A percentile compares a stretch with the other conserved stretches of the same genome.
Conservation (phyloP, 2,329 filamentous ascomycete genomes). For the Pyrenophora graminea region DNA sequence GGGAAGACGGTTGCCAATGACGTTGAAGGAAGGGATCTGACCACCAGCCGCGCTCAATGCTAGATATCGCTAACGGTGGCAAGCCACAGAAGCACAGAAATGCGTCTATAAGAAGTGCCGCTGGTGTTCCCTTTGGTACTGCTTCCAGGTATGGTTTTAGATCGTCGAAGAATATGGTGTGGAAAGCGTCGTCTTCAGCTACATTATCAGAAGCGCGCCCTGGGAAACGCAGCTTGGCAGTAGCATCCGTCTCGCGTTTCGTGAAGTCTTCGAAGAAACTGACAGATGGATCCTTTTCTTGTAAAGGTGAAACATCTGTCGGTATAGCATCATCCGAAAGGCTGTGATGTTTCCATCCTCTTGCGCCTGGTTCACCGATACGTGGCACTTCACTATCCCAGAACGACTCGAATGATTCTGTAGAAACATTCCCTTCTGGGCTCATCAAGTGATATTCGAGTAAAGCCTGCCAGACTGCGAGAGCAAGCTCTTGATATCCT, state of each 20-base stretch:
- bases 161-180: conserved; percentile 80
- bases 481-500: conserved; percentile 76
- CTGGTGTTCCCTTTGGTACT: conserved; percentile 43
- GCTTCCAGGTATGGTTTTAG: conserved; percentile 65
- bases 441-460: conserved; percentile 72
- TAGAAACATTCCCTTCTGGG: conserved; percentile 54
- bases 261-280: conserved; percentile 32
- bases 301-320: conserved; percentile 7
- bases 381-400: conserved; percentile 86
- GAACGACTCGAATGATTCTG: conserved; percentile 66
- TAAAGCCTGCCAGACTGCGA: conserved; percentile 80
- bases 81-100: conserved; percentile 57
- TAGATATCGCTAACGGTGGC: conserved; percentile 55
- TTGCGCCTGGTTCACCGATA: conserved; percentile 72
- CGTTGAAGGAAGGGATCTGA: conserved; percentile 61
- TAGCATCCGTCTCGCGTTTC: conserved; percentile 58
- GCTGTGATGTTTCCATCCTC: conserved; percentile 68
- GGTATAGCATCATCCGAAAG: conserved; percentile 19
- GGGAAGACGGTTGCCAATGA: conserved; percentile 21
- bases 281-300: conserved; percentile 11
- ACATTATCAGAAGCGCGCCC: conserved; percentile 76
- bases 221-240: conserved; percentile 60
- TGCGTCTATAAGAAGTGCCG: conserved; percentile 64
- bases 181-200: conserved; percentile 78
- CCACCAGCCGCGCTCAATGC: conserved; percentile 45